Conservation (phyloP, 2,329 filamentous ascomycete species). For the Cordyceps tenuipes region DNA sequence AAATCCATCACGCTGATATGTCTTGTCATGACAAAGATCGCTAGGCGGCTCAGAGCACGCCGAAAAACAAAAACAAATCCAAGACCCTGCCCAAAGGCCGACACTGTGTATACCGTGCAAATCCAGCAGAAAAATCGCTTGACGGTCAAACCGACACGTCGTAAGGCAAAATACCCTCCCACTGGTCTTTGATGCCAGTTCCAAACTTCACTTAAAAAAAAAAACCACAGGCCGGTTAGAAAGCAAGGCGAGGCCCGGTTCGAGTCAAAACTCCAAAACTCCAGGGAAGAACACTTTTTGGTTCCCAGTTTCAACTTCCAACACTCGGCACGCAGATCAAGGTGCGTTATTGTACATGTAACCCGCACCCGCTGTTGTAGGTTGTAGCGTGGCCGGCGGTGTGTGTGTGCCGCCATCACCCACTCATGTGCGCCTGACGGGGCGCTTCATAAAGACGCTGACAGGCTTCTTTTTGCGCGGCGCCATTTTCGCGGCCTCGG, state of each 20-base stretch:
- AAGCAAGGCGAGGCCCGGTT: not conserved
- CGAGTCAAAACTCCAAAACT: not conserved
- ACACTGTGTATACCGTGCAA: not conserved
- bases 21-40: not conserved
- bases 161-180: not conserved
- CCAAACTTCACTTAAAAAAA: not conserved
- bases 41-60: not conserved
- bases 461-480: constrained; percentile 7
- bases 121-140: not conserved
- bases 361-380: constrained; percentile 1
- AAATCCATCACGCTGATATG: not conserved
- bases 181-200: not conserved
- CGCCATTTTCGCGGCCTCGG: not conserved
- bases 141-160: not conserved
- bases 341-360: not conserved
- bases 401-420: not conserved
- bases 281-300: not conserved
- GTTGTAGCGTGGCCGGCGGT: constrained; percentile 9
- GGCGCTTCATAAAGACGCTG: constrained; percentile 9
- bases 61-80: not conserved
- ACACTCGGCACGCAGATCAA: not conserved
- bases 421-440: not conserved
- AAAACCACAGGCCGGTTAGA: not conserved
- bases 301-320: not conserved
- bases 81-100: not conserved